Percentiles rank a stretch among this genome's conserved stretches.
phyloP scores from a whole-genome alignment of 164 flowering plant species.

The Chimonanthus praecox region DNA sequence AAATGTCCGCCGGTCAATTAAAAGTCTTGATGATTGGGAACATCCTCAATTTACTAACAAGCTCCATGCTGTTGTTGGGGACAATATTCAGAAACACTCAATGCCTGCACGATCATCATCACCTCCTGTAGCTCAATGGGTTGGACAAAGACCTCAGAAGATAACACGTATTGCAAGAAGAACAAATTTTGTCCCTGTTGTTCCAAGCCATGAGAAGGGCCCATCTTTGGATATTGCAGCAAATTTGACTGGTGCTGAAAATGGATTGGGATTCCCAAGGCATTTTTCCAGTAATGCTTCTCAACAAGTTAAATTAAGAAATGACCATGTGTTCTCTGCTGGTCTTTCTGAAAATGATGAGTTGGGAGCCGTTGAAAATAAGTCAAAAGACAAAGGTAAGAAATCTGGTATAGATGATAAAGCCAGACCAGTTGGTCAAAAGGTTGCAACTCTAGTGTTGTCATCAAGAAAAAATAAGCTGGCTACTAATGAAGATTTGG shows the following conservation, averaged over 20 bases:
- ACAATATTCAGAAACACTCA: conserved; percentile 61
- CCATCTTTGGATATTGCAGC: conserved; percentile 42
- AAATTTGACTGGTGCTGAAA: conserved; percentile 44
- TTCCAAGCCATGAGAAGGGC: conserved; percentile 52
- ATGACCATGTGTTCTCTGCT: conserved; percentile 50
- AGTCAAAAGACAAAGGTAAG: conserved; percentile 51
- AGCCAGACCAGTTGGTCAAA: conserved; percentile 50
- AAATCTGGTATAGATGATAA: conserved; percentile 61
- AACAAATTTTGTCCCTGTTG: conserved; percentile 55
- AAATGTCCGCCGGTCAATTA: conserved; percentile 37
- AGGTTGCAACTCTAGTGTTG: conserved; percentile 36
- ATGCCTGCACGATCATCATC: conserved; percentile 62
- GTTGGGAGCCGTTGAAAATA: conserved; percentile 62
- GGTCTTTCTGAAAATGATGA: conserved; percentile 87
- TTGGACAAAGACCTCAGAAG: conserved; percentile 81
- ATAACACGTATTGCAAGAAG: conserved; percentile 72
- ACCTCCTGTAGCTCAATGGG: conserved; percentile 81
- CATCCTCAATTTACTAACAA: conserved; percentile 49
- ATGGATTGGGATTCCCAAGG: conserved; percentile 35
- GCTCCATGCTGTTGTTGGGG: conserved; percentile 41
- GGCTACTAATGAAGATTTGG: conserved; percentile 46
- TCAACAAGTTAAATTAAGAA: conserved; percentile 57
- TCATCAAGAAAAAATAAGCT: conserved; percentile 70
- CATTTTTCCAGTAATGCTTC: conserved; percentile 41
- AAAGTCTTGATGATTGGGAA: conserved; percentile 64